These are phyloP conservation scores for Fusarium circinatum DNA, from an alignment of 2,329 filamentous ascomycete species.

Conservation along the genomic window DNA sequence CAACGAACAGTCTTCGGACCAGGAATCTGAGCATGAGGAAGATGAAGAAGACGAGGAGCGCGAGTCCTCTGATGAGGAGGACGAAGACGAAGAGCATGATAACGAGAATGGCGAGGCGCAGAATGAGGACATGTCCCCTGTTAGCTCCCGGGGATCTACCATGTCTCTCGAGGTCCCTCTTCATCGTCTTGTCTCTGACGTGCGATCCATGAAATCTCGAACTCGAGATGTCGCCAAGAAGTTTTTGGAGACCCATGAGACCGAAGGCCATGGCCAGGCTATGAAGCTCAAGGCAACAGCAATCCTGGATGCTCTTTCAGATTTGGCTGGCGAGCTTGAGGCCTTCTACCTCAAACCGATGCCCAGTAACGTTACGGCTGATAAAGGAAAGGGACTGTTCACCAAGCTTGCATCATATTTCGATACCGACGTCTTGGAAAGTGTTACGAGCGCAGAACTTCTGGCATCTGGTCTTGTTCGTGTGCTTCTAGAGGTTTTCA, in stretches of 20 bases:
- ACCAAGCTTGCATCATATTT: slow-evolving; percentile 83
- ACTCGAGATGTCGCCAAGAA: slow-evolving; percentile 82
- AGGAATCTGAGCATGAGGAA: slow-evolving; percentile 43
- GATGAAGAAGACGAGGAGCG: slow-evolving; percentile 50
- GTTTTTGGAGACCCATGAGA: slow-evolving; percentile 86
- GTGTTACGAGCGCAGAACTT: slow-evolving; percentile 94
- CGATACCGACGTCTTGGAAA: slow-evolving; percentile 86
- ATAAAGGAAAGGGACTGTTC: slow-evolving; percentile 75
- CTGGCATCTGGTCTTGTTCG: slow-evolving; percentile 91
- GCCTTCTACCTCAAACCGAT: slow-evolving; percentile 72
- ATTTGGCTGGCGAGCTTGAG: slow-evolving; percentile 77
- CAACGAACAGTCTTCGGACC: slow-evolving; percentile 45
- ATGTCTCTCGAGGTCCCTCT: slow-evolving; percentile 70
- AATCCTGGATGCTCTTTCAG: slow-evolving; percentile 78
- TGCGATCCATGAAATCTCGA: slow-evolving; percentile 68
- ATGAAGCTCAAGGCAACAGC: slow-evolving; percentile 82
- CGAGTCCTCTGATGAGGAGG: slow-evolving; percentile 54
- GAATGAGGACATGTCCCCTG: slow-evolving; percentile 71
- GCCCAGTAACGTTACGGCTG: slow-evolving; percentile 55
- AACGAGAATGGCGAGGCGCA: slow-evolving; percentile 62
- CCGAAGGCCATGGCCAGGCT: slow-evolving; percentile 73
- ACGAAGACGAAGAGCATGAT: slow-evolving; percentile 63
- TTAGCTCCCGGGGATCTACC: slow-evolving; percentile 73
- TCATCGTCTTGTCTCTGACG: slow-evolving; percentile 58
- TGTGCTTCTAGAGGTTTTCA: slow-evolving; percentile 84